Conservation (phyloP, 2,329 filamentous ascomycete genomes). For the Albophoma yamanashiensis region DNA sequence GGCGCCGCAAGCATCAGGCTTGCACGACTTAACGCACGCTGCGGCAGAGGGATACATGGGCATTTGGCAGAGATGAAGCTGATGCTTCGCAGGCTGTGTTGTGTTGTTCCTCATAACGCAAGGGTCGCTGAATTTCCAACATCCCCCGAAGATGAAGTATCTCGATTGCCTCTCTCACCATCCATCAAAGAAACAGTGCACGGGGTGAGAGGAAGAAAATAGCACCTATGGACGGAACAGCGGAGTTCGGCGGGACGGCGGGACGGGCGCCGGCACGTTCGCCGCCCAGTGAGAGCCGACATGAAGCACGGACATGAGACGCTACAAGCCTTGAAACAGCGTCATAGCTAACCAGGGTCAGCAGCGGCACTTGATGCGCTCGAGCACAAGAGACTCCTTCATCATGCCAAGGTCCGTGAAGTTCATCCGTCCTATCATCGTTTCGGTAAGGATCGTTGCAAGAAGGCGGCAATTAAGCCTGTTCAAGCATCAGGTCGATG, state of each 20-base stretch:
- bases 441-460: neutral
- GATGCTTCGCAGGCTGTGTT: neutral
- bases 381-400: neutral
- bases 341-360: neutral
- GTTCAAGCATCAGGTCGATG: neutral
- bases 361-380: neutral
- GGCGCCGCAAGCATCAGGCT: neutral
- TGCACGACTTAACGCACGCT: neutral
- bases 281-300: too few species aligned
- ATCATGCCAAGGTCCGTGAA: neutral
- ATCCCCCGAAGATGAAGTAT: too few species aligned
- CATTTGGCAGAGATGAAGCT: neutral
- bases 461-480: neutral
- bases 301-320: neutral
- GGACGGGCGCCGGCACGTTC: too few species aligned
- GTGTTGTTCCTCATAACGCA: neutral
- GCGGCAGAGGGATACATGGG: neutral
- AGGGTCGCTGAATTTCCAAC: too few species aligned
- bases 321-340: neutral
- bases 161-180: too few species aligned
- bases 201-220: too few species aligned
- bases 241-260: too few species aligned
- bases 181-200: too few species aligned
- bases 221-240: too few species aligned
- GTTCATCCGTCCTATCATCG: neutral